Evolutionary conservation across 2,329 filamentous ascomycete genomes (phyloP).

Genomic region (Sporothrix brunneoviolacea): DNA sequence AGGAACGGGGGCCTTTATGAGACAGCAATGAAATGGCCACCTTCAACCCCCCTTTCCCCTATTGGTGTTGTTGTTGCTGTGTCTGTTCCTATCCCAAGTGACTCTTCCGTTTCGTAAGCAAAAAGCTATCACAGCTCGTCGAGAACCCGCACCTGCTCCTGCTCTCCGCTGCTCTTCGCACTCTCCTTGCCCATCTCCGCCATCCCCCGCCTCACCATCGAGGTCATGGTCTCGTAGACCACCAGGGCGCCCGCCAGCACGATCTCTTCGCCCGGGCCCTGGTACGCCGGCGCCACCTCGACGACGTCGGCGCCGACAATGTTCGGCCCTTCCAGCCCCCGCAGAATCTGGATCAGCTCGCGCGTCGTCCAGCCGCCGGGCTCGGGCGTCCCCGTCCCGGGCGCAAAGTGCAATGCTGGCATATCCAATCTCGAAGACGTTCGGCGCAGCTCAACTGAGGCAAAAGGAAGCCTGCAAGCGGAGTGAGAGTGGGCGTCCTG

Average conservation of each 20-base stretch:
- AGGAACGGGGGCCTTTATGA: too few species aligned
- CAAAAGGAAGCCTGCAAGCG: too few species aligned
- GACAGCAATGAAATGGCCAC: too few species aligned
- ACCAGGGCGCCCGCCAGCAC: conserved; percentile 78
- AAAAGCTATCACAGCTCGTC: conserved; percentile 32
- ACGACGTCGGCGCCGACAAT: conserved; percentile 86
- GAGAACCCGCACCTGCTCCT: conserved; percentile 16
- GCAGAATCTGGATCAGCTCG: conserved; percentile 76
- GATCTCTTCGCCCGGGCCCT: conserved; percentile 72
- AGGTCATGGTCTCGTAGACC: conserved; percentile 78
- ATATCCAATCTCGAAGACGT: conserved; percentile 34
- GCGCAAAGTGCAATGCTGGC: conserved; percentile 31
- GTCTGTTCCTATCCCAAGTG: not conserved
- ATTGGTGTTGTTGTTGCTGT: not conserved
- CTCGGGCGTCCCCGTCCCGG: conserved; percentile 73
- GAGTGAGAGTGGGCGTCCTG: too few species aligned
- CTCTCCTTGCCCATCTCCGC: conserved; percentile 30
- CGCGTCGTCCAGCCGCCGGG: conserved; percentile 86
- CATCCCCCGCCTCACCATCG: conserved; percentile 47
- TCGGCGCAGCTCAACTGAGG: too few species aligned
- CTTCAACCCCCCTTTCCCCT: too few species aligned
- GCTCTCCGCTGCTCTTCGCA: not conserved
- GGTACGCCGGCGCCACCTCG: conserved; percentile 80
- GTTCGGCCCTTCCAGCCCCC: conserved; percentile 76
- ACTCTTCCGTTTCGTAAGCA: not conserved